Base-by-base conservation (phyloP, 31 red algal genomes). In the Odonthalia washingtoniensis region DNA sequence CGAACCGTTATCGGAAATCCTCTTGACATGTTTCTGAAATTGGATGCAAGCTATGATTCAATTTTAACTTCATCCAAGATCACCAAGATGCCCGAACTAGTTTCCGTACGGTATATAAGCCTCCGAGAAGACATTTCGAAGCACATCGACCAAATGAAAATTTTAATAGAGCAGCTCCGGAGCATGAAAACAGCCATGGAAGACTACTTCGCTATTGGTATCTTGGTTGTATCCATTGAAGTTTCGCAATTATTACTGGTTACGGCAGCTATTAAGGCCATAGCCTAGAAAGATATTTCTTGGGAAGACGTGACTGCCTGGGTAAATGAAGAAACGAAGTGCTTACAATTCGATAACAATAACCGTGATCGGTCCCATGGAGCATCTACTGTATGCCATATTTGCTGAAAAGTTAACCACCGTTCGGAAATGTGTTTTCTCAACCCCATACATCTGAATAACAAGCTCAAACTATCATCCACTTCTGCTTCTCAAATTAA, bases 201-300 rank as follows among this genome's bases (percentile, higher is more conserved):
- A 18, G 69, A 64, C 40, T 37, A 18, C n/a, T n/a, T n/a, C n/a
- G n/a, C n/a, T n/a, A n/a, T n/a, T n/a, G n/a, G n/a, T n/a, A n/a
- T n/a, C n/a, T n/a, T n/a, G n/a, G n/a, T n/a, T n/a, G n/a, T n/a
- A n/a, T n/a, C n/a, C n/a, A 74, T 86, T 5, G 43, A 86, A 37
- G 81, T 37, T 24, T 40, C 81, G 1, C 1, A 79, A 1, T 41
- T 79, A 12, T 63, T 27, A 72, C 72, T 69, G 16, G 52, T 84
- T 57, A 77, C 79, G 18, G 88, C 88, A 9, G 79, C 88, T 6
- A 79, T 91, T 72, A 91, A 91, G 64, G 83, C 80, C 1, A 57
- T 90, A 0, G 38, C 87, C 36, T 24, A 81, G 12, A 12, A 62
- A 1, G 69, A 82, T 65, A 18, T 69, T 2, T 62, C 43, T 9